Percentiles rank a stretch among this genome's conserved stretches.
These are phyloP conservation scores for Actinomortierella wolfii DNA, from an alignment of 371 early-diverging fungal species.

Conservation along the genomic window DNA sequence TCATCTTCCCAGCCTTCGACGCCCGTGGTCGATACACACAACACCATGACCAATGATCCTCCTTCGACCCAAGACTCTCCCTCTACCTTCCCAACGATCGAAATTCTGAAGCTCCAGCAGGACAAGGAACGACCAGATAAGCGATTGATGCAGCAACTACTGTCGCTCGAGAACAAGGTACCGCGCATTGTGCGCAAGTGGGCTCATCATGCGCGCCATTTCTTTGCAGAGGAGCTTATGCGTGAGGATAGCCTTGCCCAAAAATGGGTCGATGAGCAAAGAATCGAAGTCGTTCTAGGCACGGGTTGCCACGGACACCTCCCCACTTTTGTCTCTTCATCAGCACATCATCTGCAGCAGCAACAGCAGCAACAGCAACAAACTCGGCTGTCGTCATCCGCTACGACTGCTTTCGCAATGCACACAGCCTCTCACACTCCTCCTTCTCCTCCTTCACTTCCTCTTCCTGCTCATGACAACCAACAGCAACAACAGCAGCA, in stretches of 20 bases:
- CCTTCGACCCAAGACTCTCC: too few species aligned
- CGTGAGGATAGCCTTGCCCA: conserved; percentile 31
- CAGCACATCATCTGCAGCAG: too few species aligned
- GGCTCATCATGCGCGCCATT: conserved; percentile 25
- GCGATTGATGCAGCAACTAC: conserved; percentile 37
- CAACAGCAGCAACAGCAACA: background rate
- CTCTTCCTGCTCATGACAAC: background rate
- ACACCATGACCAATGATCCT: too few species aligned
- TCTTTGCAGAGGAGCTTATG: conserved; percentile 33
- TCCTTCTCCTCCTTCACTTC: background rate
- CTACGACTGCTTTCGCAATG: background rate
- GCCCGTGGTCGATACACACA: too few species aligned
- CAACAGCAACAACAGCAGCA: background rate
- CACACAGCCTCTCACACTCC: background rate
- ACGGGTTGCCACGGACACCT: conserved; percentile 8
- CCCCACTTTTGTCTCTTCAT: too few species aligned
- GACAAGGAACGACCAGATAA: conserved; percentile 14
- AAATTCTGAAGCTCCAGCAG: too few species aligned
- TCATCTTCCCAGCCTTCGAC: too few species aligned
- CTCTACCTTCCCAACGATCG: too few species aligned
- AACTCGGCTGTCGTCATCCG: background rate
- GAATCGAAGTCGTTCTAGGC: conserved; percentile 33
- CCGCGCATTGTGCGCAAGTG: conserved; percentile 37
- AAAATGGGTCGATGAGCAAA: conserved; percentile 36
- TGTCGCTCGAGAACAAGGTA: conserved; percentile 40